phyloP scores from a whole-genome alignment of 2,329 filamentous ascomycete genomes.

The Trichophyton mentagrophytes region DNA sequence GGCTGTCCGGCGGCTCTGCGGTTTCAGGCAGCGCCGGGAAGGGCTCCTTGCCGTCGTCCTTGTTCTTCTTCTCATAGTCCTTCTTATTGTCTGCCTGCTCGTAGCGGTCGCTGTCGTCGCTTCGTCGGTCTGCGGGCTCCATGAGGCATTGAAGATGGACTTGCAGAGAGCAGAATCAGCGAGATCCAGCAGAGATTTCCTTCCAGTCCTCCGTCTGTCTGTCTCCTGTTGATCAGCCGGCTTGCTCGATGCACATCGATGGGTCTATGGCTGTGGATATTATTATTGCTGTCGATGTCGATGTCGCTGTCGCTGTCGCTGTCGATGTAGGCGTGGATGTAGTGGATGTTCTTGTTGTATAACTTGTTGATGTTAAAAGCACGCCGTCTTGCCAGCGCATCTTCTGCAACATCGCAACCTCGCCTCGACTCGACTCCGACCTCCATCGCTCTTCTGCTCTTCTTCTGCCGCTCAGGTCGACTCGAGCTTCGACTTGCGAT shows the following conservation, averaged over 20 bases:
- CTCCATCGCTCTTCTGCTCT: no score
- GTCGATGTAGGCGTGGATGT: neutral
- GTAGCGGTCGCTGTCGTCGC: neutral
- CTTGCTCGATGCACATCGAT: neutral
- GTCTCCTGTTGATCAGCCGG: neutral
- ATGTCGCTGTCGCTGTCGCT: no score
- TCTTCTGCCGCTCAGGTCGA: no score
- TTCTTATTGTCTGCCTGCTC: neutral
- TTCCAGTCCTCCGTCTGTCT: neutral
- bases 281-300: no score
- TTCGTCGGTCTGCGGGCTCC: neutral
- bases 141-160: neutral
- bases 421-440: no score
- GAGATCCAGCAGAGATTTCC: neutral
- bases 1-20: no score
- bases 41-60: neutral
- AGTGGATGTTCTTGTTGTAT: neutral
- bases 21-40: no score
- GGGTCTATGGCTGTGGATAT: neutral
- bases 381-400: no score
- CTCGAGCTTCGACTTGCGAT: no score
- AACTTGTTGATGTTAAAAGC: no score
- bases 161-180: no score
- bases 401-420: no score
- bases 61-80: neutral